A percentile compares a stretch with the other conserved stretches of the same genome.
These are phyloP conservation scores for Globisporangium irregulare DNA, from an alignment of 352 stramenopile genomes.

Conservation along the genomic window DNA sequence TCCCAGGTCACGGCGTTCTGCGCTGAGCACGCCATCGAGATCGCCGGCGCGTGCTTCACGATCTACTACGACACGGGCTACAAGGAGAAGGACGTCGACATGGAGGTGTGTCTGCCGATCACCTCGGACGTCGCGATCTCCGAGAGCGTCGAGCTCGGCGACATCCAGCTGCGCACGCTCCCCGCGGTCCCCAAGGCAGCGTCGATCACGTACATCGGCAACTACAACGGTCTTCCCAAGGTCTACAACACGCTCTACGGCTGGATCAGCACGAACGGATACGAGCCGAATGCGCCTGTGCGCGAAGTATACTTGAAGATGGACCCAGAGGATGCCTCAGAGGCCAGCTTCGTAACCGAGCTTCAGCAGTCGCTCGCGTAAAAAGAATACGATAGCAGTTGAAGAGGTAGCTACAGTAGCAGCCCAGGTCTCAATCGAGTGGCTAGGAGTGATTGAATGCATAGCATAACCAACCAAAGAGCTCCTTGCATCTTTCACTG, in stretches of 20 bases:
- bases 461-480: not conserved
- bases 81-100: constrained; percentile 44
- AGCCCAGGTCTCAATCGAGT: not conserved
- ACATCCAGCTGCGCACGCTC: constrained; percentile 26
- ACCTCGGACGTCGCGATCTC: constrained; percentile 18
- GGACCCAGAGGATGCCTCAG: constrained; percentile 22
- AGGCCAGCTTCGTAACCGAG: constrained; percentile 25
- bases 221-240: constrained; percentile 22
- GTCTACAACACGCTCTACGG: constrained; percentile 35
- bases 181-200: constrained; percentile 25
- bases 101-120: constrained; percentile 50
- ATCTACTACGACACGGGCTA: constrained; percentile 38
- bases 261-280: constrained; percentile 32
- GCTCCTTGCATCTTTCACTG: not conserved
- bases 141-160: constrained; percentile 3
- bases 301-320: constrained; percentile 46
- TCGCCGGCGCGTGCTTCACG: constrained; percentile 30
- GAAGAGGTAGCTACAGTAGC: too few relatives aligned
- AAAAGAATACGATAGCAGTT: too few relatives aligned
- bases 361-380: constrained; percentile 31
- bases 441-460: not conserved
- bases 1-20: constrained; percentile 27
- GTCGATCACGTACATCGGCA: constrained; percentile 32
- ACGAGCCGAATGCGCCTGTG: constrained; percentile 25
- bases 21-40: constrained; percentile 18